Evolutionary conservation across 2,329 filamentous ascomycete genomes (phyloP), one percentile per base, ranked within the genome.

Genomic region (Alternaria gansuensis): DNA sequence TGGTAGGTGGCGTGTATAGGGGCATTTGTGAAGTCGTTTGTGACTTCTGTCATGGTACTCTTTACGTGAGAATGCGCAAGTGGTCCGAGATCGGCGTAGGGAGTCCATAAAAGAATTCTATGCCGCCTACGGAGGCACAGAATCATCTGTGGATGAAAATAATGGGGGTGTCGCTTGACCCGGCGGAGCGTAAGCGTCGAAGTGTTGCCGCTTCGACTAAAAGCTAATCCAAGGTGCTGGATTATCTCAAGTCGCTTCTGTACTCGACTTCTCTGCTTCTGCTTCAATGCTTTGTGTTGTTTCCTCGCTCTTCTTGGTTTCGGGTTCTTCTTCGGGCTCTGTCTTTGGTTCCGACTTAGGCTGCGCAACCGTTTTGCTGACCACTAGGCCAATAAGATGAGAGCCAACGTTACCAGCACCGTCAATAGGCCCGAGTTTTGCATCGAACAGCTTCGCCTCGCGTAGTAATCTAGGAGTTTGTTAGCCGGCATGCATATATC

Each of bases 401-500:
- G 89, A 85, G 29, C 90, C 91, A 3, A 91, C 82, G 65, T 93
- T 88, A 9, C 85, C 88, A 59, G 92, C 91, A 1, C 91, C 92
- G 51, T 95, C 89, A 37, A 97, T 85, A 72, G 91, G 93, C 65
- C 87, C 84, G 6, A 97, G 83, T 65, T 88, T 88, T 1, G 83
- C 79, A 48, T 87, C 84, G 68, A 97, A 89, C 66, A 88, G 86
- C 55, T 93, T 87, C 14, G 92, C 85, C 71, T 97, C 93, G 45
- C 85, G 85, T 48, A 91, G 81, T 82, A 97, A 88, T 72, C 92
- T 95, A 63, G 51, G 8, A 10, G 8, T 4, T 50, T 54, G 54
- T 71, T 52, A 53, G 24, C 44, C n/a, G 21, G 21, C 48, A 51
- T 45, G 57, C 13, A 10, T 9, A 8, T n/a, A 26, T 11, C 28